These are phyloP conservation scores for Eucalyptus pauciflora DNA, from an alignment of 345 rosid genomes.

Conservation along the genomic window DNA sequence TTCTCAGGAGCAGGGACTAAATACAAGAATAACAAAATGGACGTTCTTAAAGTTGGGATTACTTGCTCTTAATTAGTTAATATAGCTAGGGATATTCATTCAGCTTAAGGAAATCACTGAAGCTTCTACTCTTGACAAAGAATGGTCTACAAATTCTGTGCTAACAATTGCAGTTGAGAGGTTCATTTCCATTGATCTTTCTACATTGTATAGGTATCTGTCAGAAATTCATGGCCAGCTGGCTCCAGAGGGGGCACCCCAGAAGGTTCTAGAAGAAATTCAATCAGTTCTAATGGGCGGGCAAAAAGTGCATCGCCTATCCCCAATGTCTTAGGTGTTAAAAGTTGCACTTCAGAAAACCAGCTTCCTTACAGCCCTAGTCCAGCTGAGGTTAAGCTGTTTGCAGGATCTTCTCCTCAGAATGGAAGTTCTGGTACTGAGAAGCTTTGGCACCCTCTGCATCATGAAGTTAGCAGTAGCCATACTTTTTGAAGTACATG, in stretches of 20 bases:
- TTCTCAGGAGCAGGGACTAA: neutral
- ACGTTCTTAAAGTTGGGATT: neutral
- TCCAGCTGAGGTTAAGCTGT: conserved; percentile 34
- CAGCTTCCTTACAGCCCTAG: conserved; percentile 17
- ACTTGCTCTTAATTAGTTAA: neutral
- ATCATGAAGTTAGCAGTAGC: neutral
- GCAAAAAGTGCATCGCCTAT: conserved; percentile 29
- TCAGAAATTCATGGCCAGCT: conserved; percentile 32
- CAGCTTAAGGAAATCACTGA: neutral
- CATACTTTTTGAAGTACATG: neutral
- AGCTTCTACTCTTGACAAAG: neutral
- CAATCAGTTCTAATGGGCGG: conserved; percentile 42
- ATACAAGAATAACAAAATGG: neutral
- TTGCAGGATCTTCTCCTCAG: conserved; percentile 26
- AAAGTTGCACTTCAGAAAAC: conserved; percentile 15
- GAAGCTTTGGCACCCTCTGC: neutral
- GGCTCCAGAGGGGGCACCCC: conserved; percentile 32
- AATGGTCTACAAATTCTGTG: neutral
- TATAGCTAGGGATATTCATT: neutral
- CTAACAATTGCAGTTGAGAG: neutral
- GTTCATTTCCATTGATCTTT: neutral
- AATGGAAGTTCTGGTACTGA: conserved; percentile 20
- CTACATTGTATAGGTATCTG: conserved; percentile 21
- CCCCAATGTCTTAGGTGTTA: conserved; percentile 6
- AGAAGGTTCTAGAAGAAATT: conserved; percentile 36